phyloP scores from a whole-genome alignment of 805 yeast genomes.

The Yarrowia porcina region DNA sequence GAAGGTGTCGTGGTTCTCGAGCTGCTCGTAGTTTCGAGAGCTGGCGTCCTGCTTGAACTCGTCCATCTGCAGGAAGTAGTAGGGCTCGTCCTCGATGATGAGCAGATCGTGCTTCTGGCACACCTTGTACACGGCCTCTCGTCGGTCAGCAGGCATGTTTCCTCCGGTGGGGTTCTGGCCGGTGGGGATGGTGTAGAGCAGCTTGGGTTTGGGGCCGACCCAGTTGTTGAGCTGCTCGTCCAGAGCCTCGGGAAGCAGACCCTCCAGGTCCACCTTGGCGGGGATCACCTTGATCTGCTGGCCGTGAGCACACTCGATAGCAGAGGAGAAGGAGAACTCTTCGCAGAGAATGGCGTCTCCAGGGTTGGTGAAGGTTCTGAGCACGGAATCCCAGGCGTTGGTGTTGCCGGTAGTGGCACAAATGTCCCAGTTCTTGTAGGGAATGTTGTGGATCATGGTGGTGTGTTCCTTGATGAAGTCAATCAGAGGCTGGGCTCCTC shows the following conservation, averaged over 20 bases:
- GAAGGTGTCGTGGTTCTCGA: conserved; percentile 52
- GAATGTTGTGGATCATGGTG: conserved; percentile 43
- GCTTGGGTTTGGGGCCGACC: conserved; percentile 71
- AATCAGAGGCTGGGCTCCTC: conserved; percentile 72
- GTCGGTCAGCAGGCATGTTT: conserved; percentile 71
- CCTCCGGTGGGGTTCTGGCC: conserved; percentile 99
- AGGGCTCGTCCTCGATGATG: conserved; percentile 94
- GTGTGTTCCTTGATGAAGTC: conserved; percentile 71
- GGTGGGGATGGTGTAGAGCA: conserved; percentile 87
- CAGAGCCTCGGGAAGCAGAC: conserved; percentile 70
- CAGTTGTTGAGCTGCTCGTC: conserved; percentile 62
- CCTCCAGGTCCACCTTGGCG: conserved; percentile 72
- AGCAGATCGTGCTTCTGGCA: conserved; percentile 84
- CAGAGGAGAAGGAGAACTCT: conserved; percentile 78
- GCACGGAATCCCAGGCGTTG: conserved; percentile 79
- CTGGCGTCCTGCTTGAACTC: conserved; percentile 51
- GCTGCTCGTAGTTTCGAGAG: conserved; percentile 30
- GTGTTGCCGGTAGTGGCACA: conserved; percentile 80
- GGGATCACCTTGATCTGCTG: conserved; percentile 67
- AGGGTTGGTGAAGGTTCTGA: conserved; percentile 70
- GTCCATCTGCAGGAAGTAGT: conserved; percentile 94
- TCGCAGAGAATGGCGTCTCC: conserved; percentile 85
- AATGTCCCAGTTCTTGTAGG: conserved; percentile 68
- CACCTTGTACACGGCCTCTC: conserved; percentile 67
- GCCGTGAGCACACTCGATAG: conserved; percentile 76